Percentiles rank a stretch among this genome's conserved stretches.
Conservation (phyloP, 225 moss, liverwort and hornwort genomes). For the Asterella californica region DNA sequence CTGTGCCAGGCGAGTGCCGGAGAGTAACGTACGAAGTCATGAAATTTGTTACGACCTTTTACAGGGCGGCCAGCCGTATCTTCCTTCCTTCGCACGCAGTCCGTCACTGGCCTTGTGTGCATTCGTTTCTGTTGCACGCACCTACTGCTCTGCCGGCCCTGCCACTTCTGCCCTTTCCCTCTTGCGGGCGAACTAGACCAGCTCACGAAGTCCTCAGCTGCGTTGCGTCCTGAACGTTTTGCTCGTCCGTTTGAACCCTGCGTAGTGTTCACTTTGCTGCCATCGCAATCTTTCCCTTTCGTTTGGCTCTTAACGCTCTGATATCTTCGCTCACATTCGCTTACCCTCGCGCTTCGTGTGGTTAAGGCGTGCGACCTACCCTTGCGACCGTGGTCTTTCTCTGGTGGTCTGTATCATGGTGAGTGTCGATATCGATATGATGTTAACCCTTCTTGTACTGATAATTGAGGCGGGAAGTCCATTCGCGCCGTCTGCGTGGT, state of each 20-base stretch:
- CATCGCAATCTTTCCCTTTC: background rate
- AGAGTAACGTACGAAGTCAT: background rate
- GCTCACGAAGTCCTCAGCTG: background rate
- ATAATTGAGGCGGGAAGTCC: background rate
- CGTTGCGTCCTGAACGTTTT: background rate
- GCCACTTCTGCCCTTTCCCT: background rate
- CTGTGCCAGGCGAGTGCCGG: background rate
- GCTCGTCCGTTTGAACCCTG: background rate
- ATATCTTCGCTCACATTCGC: background rate
- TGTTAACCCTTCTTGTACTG: background rate
- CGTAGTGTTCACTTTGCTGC: background rate
- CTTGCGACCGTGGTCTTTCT: background rate
- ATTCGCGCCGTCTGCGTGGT: background rate
- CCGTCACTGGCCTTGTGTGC: background rate
- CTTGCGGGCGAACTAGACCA: background rate
- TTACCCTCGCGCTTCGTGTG: background rate
- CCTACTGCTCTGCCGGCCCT: background rate
- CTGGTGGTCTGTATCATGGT: background rate
- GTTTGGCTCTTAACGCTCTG: background rate
- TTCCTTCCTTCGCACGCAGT: background rate
- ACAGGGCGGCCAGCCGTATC: background rate
- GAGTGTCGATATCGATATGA: background rate
- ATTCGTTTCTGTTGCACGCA: conserved; percentile 2
- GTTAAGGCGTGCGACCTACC: background rate
- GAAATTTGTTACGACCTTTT: conserved; percentile 6